Conservation (phyloP, 495 filamentous ascomycete genomes). For the Aspergillus asperescens region DNA sequence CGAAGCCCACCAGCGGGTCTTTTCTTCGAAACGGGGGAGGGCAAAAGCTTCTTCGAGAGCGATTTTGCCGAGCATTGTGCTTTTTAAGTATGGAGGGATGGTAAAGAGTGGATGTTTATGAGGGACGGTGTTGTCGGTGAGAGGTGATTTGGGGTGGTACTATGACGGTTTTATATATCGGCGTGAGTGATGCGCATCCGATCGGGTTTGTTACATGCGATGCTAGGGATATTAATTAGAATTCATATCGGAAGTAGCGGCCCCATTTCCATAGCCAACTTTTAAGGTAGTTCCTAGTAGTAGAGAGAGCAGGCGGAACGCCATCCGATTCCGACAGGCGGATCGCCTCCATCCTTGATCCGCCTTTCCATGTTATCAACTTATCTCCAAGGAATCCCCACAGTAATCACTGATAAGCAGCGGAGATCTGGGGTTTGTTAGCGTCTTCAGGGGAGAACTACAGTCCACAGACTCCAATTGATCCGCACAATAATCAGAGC, state of each 20-base stretch:
- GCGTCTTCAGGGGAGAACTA: too few relatives aligned
- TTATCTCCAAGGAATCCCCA: too few relatives aligned
- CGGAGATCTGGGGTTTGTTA: slow-evolving; percentile 5
- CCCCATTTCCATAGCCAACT: too few relatives aligned
- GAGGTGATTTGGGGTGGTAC: not conserved
- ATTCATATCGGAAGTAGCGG: not conserved
- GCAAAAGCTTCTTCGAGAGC: slow-evolving; percentile 50
- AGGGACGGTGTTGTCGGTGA: too few relatives aligned
- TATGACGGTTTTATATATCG: slow-evolving; percentile 4
- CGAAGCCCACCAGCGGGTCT: slow-evolving; percentile 44
- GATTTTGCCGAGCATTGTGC: slow-evolving; percentile 48
- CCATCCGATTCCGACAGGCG: slow-evolving; percentile 9
- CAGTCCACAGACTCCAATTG: too few relatives aligned
- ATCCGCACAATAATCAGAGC: too few relatives aligned
- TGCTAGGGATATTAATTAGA: too few relatives aligned
- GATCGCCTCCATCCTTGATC: slow-evolving; percentile 3
- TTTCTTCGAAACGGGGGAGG: slow-evolving; percentile 44
- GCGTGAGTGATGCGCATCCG: too few relatives aligned
- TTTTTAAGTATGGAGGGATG: not conserved
- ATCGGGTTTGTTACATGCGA: too few relatives aligned
- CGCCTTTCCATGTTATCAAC: too few relatives aligned
- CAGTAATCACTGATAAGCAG: slow-evolving; percentile 2
- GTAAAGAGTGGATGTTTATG: not conserved
- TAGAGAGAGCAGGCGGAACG: too few relatives aligned
- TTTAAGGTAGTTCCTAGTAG: too few relatives aligned